Base-by-base conservation (phyloP, 352 stramenopile species). In the Phytophthora agathidicida region DNA sequence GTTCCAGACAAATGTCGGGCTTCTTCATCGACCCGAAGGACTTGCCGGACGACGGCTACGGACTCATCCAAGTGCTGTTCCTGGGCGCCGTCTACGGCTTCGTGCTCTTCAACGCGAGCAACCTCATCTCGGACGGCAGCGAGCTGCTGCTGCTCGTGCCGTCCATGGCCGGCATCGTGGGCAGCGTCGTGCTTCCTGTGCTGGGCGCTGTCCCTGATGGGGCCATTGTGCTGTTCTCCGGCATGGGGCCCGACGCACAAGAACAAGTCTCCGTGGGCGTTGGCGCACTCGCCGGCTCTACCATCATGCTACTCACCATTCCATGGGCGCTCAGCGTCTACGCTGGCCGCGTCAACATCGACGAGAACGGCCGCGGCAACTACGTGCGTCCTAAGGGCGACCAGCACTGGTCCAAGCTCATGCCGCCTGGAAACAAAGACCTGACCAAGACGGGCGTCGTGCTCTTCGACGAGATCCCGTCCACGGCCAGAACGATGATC, bases 261-360 rank as follows among this genome's bases (percentile, higher is more conserved):
- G 77, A 98, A 61, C 95, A 98, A 44, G 81, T 99, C 19, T 91
- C 81, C 17, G 95, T 99, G 27, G 97, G 97, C 54, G 94, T 99
- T n/a, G 97, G 97, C 41, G 97, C 97, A 38, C 88, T 99, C 24
- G 97, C 97, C 1, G 97, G 97, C 46, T 98, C 91, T 30, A 99
- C 97, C n/a, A 99, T 99, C 68, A 99, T 99, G 96, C 80, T 99
- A 56, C 80, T 99, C 52, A 99, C 97, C n/a, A 96, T 99, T 35
- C 97, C 97, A 16, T 99, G 96, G 93, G 94, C 83, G 22, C 75
- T 99, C 19, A 96, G 88, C 49, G 69, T 99, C 20, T 96, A 92
- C 50, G 91, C 84, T 13, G 97, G 97, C 3, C 92, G 96, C 41
- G 97, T 99, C 22, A 94, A 98, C 80, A 88, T 99, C 39, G 87